A percentile compares a stretch with the other conserved stretches of the same genome.
These are phyloP conservation scores for Mangifera indica DNA, from an alignment of 345 rosid species.

Conservation along the genomic window DNA sequence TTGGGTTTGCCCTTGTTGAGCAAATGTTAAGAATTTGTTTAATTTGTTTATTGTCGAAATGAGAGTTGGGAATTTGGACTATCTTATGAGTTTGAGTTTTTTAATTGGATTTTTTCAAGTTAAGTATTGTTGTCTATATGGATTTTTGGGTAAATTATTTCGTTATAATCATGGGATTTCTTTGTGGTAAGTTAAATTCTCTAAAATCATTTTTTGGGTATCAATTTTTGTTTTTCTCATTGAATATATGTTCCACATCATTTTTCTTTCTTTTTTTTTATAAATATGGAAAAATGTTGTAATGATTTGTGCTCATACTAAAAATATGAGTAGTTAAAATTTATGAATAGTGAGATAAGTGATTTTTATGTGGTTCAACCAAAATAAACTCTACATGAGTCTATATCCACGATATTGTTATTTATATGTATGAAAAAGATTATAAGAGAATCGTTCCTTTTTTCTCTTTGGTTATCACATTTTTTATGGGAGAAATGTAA, in stretches of 20 bases:
- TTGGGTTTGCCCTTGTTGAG: neutral
- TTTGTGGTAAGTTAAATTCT: neutral
- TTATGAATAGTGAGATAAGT: too few relatives aligned
- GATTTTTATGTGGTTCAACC: too few relatives aligned
- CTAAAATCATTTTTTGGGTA: neutral
- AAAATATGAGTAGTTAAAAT: too few relatives aligned
- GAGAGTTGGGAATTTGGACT: neutral
- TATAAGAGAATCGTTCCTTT: too few relatives aligned
- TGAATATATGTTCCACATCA: neutral
- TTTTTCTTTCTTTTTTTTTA: too few relatives aligned
- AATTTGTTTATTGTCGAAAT: neutral
- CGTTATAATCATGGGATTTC: neutral
- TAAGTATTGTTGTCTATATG: conserved; percentile 3
- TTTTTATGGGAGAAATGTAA: too few relatives aligned
- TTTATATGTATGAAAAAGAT: too few relatives aligned
- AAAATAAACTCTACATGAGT: too few relatives aligned
- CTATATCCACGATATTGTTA: too few relatives aligned
- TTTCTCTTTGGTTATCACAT: too few relatives aligned
- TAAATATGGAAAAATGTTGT: too few relatives aligned
- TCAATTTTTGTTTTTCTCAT: neutral
- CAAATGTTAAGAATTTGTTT: neutral
- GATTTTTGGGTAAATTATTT: conserved; percentile 7
- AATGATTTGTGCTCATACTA: neutral
- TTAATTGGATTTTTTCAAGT: neutral
- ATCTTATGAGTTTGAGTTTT: neutral